Evolutionary conservation across 345 rosid genomes (phyloP).

Genomic region (Tarenaya hassleriana): DNA sequence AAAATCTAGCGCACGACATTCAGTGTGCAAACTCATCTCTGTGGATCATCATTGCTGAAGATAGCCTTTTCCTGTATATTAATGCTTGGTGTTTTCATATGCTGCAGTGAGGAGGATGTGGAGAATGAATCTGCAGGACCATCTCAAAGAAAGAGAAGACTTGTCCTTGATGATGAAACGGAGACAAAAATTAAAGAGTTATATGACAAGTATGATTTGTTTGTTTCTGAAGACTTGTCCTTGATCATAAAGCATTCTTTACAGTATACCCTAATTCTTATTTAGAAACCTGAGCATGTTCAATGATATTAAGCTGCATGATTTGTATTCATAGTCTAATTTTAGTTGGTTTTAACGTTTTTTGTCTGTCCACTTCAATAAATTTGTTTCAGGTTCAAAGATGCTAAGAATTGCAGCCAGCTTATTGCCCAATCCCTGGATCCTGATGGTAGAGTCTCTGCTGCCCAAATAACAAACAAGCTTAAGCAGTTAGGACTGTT

Average conservation of each 20-base stretch:
- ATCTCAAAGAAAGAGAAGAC: constrained; percentile 56
- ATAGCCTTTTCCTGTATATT: constrained; percentile 7
- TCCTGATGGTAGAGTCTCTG: constrained; percentile 61
- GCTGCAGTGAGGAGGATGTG: constrained; percentile 40
- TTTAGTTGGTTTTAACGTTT: constrained; percentile 16
- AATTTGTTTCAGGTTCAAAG: constrained; percentile 56
- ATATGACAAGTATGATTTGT: constrained; percentile 52
- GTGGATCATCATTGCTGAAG: constrained; percentile 13
- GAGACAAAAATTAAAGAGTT: constrained; percentile 58
- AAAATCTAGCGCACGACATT: too few relatives aligned
- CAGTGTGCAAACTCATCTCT: too few relatives aligned
- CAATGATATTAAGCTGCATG: background rate
- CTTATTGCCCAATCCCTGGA: constrained; percentile 65
- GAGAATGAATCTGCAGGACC: constrained; percentile 37
- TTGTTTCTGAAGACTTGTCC: constrained; percentile 15
- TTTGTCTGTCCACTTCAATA: constrained; percentile 22
- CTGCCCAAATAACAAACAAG: constrained; percentile 78
- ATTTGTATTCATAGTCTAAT: background rate
- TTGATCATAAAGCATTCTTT: background rate
- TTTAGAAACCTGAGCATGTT: constrained; percentile 9
- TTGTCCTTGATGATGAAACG: constrained; percentile 49
- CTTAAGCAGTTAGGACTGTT: constrained; percentile 78
- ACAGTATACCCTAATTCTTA: constrained; percentile 5
- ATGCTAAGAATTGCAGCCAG: constrained; percentile 43
- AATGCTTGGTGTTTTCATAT: constrained; percentile 20